Conservation (phyloP, 1,284 basidiomycete genomes). For the Kwoniella shivajii region DNA sequence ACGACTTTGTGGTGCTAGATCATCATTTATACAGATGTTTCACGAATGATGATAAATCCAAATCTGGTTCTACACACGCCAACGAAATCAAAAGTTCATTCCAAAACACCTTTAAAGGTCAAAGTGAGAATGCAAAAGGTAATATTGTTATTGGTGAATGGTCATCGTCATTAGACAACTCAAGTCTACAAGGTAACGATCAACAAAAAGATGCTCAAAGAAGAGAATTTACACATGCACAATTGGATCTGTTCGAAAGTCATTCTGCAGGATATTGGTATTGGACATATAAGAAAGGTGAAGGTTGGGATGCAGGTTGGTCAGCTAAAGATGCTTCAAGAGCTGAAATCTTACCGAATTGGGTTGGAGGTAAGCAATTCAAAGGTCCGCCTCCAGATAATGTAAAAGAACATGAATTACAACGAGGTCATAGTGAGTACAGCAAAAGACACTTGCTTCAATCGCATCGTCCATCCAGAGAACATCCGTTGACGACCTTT, state of each 20-base stretch:
- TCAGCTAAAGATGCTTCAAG: constrained; percentile 69
- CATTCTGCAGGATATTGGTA: constrained; percentile 77
- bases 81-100: constrained; percentile 35
- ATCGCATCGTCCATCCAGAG: no score
- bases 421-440: constrained; percentile 57
- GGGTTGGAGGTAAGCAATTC: constrained; percentile 52
- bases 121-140: constrained; percentile 55
- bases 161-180: constrained; percentile 73
- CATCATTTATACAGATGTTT: constrained; percentile 82
- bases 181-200: constrained; percentile 56
- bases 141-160: constrained; percentile 80
- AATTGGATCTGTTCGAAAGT: constrained; percentile 69
- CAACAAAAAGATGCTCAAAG: constrained; percentile 58
- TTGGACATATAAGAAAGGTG: constrained; percentile 83
- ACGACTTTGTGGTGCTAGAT: constrained; percentile 67
- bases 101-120: constrained; percentile 19
- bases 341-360: constrained; percentile 64
- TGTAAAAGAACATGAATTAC: constrained; percentile 52
- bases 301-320: constrained; percentile 73
- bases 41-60: constrained; percentile 60
- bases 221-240: constrained; percentile 64
- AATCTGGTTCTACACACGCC: constrained; percentile 65
- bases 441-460: neutral
- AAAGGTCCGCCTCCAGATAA: constrained; percentile 38
- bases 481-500: no score